Evolutionary conservation across 176 grass and related monocot genomes (phyloP).

Genomic region (maize (Zea mays)): DNA sequence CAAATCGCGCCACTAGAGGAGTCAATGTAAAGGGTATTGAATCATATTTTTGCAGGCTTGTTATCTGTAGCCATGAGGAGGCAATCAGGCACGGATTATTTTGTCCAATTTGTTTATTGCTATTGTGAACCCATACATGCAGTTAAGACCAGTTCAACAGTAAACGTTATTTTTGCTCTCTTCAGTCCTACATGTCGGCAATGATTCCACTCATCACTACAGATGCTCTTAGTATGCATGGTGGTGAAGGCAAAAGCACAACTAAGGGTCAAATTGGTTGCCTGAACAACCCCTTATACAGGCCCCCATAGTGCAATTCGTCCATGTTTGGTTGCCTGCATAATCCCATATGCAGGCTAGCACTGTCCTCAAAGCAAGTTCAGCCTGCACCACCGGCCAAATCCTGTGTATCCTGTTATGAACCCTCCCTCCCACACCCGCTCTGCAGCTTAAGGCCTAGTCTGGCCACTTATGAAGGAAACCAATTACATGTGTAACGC

Average conservation of each 20-base stretch:
- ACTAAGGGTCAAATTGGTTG: not conserved
- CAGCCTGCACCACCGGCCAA: not conserved
- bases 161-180: not conserved
- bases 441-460: no score
- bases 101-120: not conserved
- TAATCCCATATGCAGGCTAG: not conserved
- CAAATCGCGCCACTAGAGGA: not conserved
- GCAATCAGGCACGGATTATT: not conserved
- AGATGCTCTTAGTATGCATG: slow-evolving; percentile 1
- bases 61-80: not conserved
- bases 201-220: not conserved
- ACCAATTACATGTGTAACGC: no score
- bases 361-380: not conserved
- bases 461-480: no score
- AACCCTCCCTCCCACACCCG: no score
- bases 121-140: not conserved
- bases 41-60: not conserved
- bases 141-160: not conserved
- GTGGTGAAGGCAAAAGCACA: slow-evolving; percentile 13
- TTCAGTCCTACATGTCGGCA: not conserved
- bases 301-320: not conserved
- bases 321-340: not conserved
- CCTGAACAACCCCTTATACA: not conserved
- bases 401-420: not conserved
- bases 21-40: not conserved